phyloP scores from a whole-genome alignment of 192 early-diverging fungal species.

The Podila minutissima region DNA sequence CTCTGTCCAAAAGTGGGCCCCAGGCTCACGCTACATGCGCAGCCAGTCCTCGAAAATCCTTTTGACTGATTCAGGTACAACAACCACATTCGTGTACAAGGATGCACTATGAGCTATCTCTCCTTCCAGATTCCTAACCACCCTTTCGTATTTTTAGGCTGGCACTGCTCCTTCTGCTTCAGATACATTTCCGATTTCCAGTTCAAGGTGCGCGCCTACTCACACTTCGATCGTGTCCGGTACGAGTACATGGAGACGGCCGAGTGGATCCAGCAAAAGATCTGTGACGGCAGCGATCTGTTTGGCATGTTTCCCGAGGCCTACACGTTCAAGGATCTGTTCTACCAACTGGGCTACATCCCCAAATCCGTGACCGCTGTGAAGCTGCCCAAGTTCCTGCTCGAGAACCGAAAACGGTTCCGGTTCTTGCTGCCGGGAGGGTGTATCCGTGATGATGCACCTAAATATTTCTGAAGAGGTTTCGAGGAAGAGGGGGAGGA shows the following conservation, averaged over 20 bases:
- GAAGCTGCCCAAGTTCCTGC: slow-evolving; percentile 51
- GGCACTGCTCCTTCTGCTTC: slow-evolving; percentile 74
- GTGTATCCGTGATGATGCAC: slow-evolving; percentile 30
- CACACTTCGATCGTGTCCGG: slow-evolving; percentile 62
- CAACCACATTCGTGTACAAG: background rate
- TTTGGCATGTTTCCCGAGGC: slow-evolving; percentile 68
- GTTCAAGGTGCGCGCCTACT: slow-evolving; percentile 69
- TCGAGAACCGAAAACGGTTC: slow-evolving; percentile 36
- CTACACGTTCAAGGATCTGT: slow-evolving; percentile 59
- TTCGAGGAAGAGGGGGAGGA: too few species aligned
- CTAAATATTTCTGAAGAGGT: too few species aligned
- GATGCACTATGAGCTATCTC: background rate
- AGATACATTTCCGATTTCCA: slow-evolving; percentile 54
- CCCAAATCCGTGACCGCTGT: slow-evolving; percentile 44
- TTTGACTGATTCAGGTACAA: slow-evolving; percentile 64
- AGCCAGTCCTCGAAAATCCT: slow-evolving; percentile 40
- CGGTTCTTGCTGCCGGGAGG: slow-evolving; percentile 51
- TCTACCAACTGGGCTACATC: slow-evolving; percentile 46
- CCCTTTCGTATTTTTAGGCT: slow-evolving; percentile 29
- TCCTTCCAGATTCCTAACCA: background rate
- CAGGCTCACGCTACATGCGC: slow-evolving; percentile 47
- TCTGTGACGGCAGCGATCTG: slow-evolving; percentile 68
- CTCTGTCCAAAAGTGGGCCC: slow-evolving; percentile 49
- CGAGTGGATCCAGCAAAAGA: slow-evolving; percentile 53
- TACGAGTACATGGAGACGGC: slow-evolving; percentile 31